Conservation (phyloP, 1,284 basidiomycete species). For the Cutaneotrichosporon sp. region DNA sequence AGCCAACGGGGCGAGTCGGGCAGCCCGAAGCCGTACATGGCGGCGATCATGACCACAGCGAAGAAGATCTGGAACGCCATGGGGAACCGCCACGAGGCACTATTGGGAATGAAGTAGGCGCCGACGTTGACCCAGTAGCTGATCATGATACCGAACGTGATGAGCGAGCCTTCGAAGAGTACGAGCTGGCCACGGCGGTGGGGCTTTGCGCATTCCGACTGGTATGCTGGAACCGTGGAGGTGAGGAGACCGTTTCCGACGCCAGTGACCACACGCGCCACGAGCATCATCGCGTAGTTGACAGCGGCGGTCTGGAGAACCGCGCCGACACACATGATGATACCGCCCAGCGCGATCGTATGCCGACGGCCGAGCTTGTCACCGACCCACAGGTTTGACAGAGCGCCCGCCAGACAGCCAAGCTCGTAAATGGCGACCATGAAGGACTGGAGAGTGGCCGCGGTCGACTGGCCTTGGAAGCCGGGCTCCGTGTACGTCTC, state of each 20-base stretch:
- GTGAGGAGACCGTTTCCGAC: slow-evolving; percentile 56
- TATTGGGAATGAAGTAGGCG: slow-evolving; percentile 5
- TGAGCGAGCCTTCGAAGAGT: slow-evolving; percentile 52
- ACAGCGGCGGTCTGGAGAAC: slow-evolving; percentile 47
- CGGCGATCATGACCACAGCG: slow-evolving; percentile 57
- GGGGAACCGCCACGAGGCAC: slow-evolving; percentile 11
- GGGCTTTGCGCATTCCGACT: slow-evolving; percentile 59
- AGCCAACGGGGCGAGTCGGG: slow-evolving; percentile 56
- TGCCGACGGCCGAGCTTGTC: slow-evolving; percentile 44
- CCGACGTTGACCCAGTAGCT: slow-evolving; percentile 11
- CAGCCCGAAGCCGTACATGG: slow-evolving; percentile 46
- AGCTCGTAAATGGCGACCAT: slow-evolving; percentile 48
- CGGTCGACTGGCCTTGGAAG: slow-evolving; percentile 8
- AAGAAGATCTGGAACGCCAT: slow-evolving; percentile 31
- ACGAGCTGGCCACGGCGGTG: slow-evolving; percentile 60
- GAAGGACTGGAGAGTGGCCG: slow-evolving; percentile 38
- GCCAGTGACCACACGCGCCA: slow-evolving; percentile 59
- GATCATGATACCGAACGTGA: slow-evolving; percentile 12
- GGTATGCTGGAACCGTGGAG: slow-evolving; percentile 54
- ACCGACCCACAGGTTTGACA: slow-evolving; percentile 46
- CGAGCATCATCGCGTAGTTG: slow-evolving; percentile 60
- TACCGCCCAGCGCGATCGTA: slow-evolving; percentile 37
- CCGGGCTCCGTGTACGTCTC: not conserved
- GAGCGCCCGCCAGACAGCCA: slow-evolving; percentile 47
- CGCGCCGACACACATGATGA: slow-evolving; percentile 56